Conservation (phyloP, 768 basidiomycete species). For the Lactarius quietus region DNA sequence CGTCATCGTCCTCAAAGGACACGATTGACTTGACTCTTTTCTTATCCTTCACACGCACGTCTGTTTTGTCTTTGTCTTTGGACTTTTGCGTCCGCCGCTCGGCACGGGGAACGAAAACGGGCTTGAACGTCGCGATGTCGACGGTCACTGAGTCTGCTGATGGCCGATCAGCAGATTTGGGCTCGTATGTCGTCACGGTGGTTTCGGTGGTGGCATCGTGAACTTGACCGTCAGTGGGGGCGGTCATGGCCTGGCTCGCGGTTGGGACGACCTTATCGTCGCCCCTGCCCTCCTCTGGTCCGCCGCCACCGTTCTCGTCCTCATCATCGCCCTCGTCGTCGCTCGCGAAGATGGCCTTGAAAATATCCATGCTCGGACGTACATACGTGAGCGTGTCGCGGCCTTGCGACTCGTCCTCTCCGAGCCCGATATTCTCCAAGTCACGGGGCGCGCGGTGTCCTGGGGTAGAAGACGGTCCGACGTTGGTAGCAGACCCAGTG, state of each 20-base stretch:
- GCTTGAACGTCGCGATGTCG: constrained; percentile 78
- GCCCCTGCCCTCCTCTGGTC: constrained; percentile 29
- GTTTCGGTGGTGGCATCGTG: constrained; percentile 12
- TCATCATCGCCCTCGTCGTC: constrained; percentile 85
- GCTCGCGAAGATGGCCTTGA: constrained; percentile 97
- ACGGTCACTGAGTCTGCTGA: constrained; percentile 29
- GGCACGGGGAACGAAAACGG: constrained; percentile 75
- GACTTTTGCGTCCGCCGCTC: constrained; percentile 37
- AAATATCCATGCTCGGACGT: constrained; percentile 86
- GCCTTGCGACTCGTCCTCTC: constrained; percentile 90
- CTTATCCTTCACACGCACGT: constrained; percentile 42
- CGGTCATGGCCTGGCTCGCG: not conserved
- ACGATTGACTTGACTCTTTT: constrained; percentile 54
- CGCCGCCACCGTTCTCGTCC: constrained; percentile 32
- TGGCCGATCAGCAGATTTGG: constrained; percentile 6
- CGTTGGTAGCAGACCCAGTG: constrained; percentile 1
- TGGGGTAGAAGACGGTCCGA: not conserved
- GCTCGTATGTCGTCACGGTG: constrained; percentile 13
- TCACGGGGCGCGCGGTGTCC: constrained; percentile 38
- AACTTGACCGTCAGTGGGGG: constrained; percentile 19
- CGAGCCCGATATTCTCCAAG: constrained; percentile 80
- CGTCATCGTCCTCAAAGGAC: constrained; percentile 79
- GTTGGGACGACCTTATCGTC: constrained; percentile 8
- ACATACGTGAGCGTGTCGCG: constrained; percentile 84
- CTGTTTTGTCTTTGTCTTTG: constrained; percentile 12